Conservation (phyloP, 1,284 basidiomycete species). For the Gomphus bonarii region DNA sequence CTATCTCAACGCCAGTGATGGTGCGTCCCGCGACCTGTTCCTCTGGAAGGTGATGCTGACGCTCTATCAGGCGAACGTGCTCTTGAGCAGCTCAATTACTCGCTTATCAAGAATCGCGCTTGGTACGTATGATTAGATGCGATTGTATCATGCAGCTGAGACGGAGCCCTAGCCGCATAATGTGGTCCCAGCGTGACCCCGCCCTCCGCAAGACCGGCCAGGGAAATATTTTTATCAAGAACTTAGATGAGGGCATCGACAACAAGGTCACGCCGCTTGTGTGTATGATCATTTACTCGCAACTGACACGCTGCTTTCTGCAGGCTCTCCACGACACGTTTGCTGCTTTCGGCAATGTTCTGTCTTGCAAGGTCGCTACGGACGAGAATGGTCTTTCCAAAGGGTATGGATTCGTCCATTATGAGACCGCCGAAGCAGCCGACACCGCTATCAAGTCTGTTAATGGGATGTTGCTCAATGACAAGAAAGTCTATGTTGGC, state of each 20-base stretch:
- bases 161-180: conserved; percentile 74
- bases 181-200: conserved; percentile 99
- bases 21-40: conserved; percentile 33
- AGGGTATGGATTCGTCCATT: conserved; percentile 98
- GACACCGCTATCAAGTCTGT: conserved; percentile 96
- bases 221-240: conserved; percentile 99
- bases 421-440: conserved; percentile 95
- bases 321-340: conserved; percentile 99
- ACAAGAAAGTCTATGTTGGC: conserved; percentile 98
- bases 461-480: conserved; percentile 98
- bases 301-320: neutral
- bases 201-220: conserved; percentile 98
- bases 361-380: conserved; percentile 98
- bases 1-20: conserved; percentile 93
- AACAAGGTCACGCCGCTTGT: conserved; percentile 67
- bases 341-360: conserved; percentile 96
- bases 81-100: conserved; percentile 99
- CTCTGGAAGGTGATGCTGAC: conserved; percentile 10
- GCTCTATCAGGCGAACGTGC: conserved; percentile 76
- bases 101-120: conserved; percentile 94
- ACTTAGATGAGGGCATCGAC: conserved; percentile 96
- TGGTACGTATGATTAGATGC: conserved; percentile 45
- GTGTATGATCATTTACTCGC: neutral
- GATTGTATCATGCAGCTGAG: conserved; percentile 10
- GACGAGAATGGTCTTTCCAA: conserved; percentile 90